Base-by-base conservation (phyloP, 2,329 filamentous ascomycete species). In the Xylariaceae sp. region DNA sequence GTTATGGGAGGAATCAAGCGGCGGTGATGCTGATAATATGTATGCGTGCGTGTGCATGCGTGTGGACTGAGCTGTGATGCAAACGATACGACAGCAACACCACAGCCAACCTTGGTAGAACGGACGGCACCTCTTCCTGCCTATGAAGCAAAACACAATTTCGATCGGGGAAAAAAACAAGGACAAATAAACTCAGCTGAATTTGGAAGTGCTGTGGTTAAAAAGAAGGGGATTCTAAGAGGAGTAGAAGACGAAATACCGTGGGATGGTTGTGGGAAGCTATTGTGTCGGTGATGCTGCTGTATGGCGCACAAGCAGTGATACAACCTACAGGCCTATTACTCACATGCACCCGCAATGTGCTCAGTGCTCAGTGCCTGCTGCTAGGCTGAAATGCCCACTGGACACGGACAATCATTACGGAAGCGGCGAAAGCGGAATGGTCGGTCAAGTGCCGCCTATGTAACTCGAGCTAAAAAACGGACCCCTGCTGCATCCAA, bases 391-490 rank as follows among this genome's bases (percentile, higher is more conserved):
- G 9, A 37, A 7, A 37, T 37, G 14, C 32, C 14, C 48, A 44
- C 52, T 54, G 19, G 19, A 40, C 40, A 21, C 12, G 40, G 44
- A 21, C 32, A 49, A 48, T 40, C 47, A 43, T 52, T 49, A 63
- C 62, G 61, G 58, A 65, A 65, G 62, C 64, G 59, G 65, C 61
- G 53, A 62, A 63, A 60, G 45, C 57, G 57, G 53, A 51, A 47
- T 55, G 50, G 41, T 43, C 20, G 52, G 45, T 46, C 29, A 37
- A 43, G 19, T 41, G 40, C 32, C 44, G 37, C 54, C n/a, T 37
- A n/a, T n/a, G n/a, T n/a, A 54, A 52, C 44, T 40, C 52, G n/a
- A 21, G 20, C n/a, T 53, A 48, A 54, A 52, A 37, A 3, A 12
- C 20, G 19, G 29, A 48, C 44, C 59, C 47, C 40, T 53, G 48